Percentiles rank a stretch among this genome's conserved stretches.
Conservation (phyloP, 2,329 filamentous ascomycete species). For the Chrysoporthe cubensis region DNA sequence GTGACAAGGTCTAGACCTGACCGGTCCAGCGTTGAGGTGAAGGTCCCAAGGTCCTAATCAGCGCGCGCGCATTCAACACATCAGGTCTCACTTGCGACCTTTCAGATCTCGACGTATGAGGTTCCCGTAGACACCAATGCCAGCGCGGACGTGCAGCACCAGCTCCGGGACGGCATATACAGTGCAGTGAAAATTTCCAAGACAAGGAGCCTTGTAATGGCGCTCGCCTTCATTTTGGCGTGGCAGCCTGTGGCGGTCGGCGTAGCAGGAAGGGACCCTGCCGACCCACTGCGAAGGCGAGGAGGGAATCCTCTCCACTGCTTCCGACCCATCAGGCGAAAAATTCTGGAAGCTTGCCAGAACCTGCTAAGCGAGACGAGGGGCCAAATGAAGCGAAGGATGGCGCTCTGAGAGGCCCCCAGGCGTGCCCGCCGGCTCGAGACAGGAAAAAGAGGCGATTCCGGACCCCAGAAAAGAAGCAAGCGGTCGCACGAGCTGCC, state of each 20-base stretch:
- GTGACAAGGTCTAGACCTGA: neutral
- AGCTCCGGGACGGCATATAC: neutral
- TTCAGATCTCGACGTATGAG: neutral
- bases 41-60: neutral
- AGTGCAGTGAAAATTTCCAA: constrained; percentile 2
- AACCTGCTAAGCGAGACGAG: constrained; percentile 26
- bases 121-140: neutral
- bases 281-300: neutral
- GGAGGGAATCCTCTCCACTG: neutral
- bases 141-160: neutral
- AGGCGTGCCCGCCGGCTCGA: neutral
- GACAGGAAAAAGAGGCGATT: constrained; percentile 5
- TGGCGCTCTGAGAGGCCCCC: neutral
- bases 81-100: constrained; percentile 18
- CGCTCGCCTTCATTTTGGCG: neutral
- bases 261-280: constrained; percentile 20
- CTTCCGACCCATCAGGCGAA: constrained; percentile 7
- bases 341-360: constrained; percentile 30
- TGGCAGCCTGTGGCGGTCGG: neutral
- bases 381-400: constrained; percentile 22
- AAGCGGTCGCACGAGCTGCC: constrained; percentile 7
- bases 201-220: neutral
- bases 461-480: neutral
- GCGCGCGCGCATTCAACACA: neutral
- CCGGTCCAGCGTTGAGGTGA: neutral